Percentiles rank a stretch among this genome's conserved stretches.
Conservation (phyloP, 2,329 filamentous ascomycete species). For the Rutstroemia sp. region DNA sequence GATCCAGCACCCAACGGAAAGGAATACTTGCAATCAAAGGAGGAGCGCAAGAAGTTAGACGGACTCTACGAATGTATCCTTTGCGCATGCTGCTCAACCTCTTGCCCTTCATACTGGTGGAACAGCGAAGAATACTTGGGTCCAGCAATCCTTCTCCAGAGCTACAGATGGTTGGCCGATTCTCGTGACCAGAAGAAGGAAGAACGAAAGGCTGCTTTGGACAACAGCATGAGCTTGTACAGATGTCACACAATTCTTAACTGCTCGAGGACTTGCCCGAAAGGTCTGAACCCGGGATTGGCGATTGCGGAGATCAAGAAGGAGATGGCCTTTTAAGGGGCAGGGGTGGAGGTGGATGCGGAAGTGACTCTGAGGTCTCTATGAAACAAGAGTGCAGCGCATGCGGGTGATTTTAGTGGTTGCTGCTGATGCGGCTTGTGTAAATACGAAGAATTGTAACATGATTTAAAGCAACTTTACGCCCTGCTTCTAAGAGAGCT, state of each 20-base stretch:
- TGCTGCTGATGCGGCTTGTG: constrained; percentile 8
- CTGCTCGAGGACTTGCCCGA: constrained; percentile 95
- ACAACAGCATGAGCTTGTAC: constrained; percentile 99
- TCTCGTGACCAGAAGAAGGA: constrained; percentile 85
- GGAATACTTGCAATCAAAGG: constrained; percentile 85
- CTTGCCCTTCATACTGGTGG: constrained; percentile 99
- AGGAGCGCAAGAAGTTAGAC: constrained; percentile 87
- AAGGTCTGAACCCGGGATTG: constrained; percentile 92
- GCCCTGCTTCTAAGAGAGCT: background rate
- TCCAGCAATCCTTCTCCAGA: constrained; percentile 92
- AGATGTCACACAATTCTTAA: constrained; percentile 99
- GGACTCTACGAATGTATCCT: constrained; percentile 99
- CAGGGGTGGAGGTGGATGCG: background rate
- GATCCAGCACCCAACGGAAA: constrained; percentile 79
- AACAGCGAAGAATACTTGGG: constrained; percentile 98
- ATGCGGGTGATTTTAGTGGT: constrained; percentile 4
- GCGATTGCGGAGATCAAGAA: constrained; percentile 99
- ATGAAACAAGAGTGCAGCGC: constrained; percentile 1
- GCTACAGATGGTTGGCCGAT: constrained; percentile 95
- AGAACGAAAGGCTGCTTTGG: constrained; percentile 82
- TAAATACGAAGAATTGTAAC: constrained; percentile 7
- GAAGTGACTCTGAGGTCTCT: background rate
- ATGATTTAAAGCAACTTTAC: constrained; percentile 2
- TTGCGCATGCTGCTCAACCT: constrained; percentile 97
- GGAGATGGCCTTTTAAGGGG: constrained; percentile 61